Conservation (phyloP, 345 rosid genomes). For the Boechera stricta region DNA sequence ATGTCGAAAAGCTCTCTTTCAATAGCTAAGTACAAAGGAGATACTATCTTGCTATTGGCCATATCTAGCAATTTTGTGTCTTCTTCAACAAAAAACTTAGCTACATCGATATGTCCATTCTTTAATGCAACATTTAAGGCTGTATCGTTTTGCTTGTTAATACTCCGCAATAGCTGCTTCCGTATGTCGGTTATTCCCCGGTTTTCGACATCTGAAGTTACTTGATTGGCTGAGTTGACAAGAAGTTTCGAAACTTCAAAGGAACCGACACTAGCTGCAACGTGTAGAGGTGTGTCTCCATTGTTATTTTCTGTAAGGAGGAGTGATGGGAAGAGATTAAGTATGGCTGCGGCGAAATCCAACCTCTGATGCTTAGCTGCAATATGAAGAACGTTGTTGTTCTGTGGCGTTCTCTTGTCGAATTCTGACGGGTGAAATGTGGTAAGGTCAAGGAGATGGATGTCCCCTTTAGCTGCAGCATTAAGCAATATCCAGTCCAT, state of each 20-base stretch:
- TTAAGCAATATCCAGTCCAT: slow-evolving; percentile 39
- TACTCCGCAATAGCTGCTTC: slow-evolving; percentile 35
- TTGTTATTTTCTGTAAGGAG: slow-evolving; percentile 38
- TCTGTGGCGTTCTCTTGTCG: slow-evolving; percentile 40
- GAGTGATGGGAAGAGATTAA: slow-evolving; percentile 38
- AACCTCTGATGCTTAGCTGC: slow-evolving; percentile 40
- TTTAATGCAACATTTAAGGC: slow-evolving; percentile 39
- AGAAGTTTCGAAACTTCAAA: slow-evolving; percentile 31
- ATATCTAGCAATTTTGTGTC: slow-evolving; percentile 27
- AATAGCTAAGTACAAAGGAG: slow-evolving; percentile 45
- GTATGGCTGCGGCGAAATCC: slow-evolving; percentile 33
- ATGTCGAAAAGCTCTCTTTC: slow-evolving; percentile 34
- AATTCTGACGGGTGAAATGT: slow-evolving; percentile 5
- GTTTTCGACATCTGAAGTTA: slow-evolving; percentile 33
- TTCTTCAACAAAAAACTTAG: slow-evolving; percentile 34
- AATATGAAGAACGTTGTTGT: slow-evolving; percentile 50
- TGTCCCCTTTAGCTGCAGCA: slow-evolving; percentile 38
- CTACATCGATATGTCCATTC: slow-evolving; percentile 30
- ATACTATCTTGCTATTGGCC: background rate
- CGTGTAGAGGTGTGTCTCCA: slow-evolving; percentile 52
- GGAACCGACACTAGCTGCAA: slow-evolving; percentile 49
- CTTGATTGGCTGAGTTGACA: background rate
- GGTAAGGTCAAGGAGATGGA: slow-evolving; percentile 1
- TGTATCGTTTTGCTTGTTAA: slow-evolving; percentile 38
- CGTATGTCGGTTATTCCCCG: background rate